Conservation (phyloP, 1,284 basidiomycete species). For the Pholiota adiposa region DNA sequence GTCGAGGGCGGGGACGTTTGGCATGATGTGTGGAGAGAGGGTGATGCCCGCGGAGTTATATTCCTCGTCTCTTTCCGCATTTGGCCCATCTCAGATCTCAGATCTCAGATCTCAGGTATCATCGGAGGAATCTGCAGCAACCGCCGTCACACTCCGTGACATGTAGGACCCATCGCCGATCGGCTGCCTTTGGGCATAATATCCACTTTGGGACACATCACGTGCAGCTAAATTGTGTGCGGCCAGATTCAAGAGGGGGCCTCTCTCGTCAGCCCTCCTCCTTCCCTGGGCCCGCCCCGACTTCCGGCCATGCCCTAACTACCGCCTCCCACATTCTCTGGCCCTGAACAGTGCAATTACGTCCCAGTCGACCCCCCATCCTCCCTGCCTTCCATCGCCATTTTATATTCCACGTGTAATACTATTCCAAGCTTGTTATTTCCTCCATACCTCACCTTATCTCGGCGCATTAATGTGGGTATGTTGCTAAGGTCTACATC, state of each 20-base stretch:
- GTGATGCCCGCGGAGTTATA: constrained; percentile 19
- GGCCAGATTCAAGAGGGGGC: too few relatives aligned
- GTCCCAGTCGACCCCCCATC: too few relatives aligned
- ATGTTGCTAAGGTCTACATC: not conserved
- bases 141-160: constrained; percentile 20
- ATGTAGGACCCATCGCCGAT: too few relatives aligned
- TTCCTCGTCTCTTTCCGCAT: constrained; percentile 11
- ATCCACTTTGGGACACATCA: not conserved
- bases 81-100: constrained; percentile 27
- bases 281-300: too few relatives aligned
- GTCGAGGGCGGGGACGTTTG: constrained; percentile 29
- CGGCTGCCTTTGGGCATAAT: constrained; percentile 18
- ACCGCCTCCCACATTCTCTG: too few relatives aligned
- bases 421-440: too few relatives aligned
- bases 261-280: too few relatives aligned
- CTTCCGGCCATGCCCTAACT: too few relatives aligned
- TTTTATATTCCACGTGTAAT: not conserved
- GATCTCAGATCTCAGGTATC: constrained; percentile 22
- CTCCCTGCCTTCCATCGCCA: too few relatives aligned
- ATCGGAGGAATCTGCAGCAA: constrained; percentile 25
- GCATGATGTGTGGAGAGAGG: too few relatives aligned
- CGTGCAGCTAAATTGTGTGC: not conserved
- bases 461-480: not conserved
- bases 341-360: too few relatives aligned
- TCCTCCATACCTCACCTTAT: too few relatives aligned